Conservation (phyloP, 441 rosid genomes). For the Erodium trifolium region DNA sequence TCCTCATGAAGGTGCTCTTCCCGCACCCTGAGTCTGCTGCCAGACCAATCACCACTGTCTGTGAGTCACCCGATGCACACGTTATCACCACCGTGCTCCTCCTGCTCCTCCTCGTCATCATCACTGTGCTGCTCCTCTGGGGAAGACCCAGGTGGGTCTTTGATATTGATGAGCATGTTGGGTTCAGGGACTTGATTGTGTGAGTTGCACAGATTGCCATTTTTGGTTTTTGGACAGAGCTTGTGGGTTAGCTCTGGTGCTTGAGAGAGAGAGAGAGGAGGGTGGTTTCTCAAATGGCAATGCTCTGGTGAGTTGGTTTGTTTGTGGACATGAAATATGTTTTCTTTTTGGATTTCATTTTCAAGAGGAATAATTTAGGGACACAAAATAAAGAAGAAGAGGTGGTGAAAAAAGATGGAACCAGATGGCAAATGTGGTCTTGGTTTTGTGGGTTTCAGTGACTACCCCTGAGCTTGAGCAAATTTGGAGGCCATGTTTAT, state of each 20-base stretch:
- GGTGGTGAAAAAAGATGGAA: too few species aligned
- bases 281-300: neutral
- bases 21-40: constrained; percentile 99
- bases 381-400: constrained; percentile 14
- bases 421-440: too few species aligned
- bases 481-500: constrained; percentile 23
- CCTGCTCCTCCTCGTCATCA: neutral
- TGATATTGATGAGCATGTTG: constrained; percentile 52
- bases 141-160: constrained; percentile 42
- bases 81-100: constrained; percentile 31
- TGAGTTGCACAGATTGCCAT: constrained; percentile 66
- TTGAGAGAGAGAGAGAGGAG: constrained; percentile 8
- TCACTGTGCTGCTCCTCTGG: constrained; percentile 19
- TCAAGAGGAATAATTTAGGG: constrained; percentile 12
- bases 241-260: neutral
- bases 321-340: constrained; percentile 10
- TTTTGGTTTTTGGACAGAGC: constrained; percentile 13
- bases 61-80: constrained; percentile 41
- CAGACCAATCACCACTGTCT: constrained; percentile 78
- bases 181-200: constrained; percentile 61
- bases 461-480: constrained; percentile 39
- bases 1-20: constrained; percentile 92
- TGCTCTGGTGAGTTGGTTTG: neutral
- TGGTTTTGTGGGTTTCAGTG: constrained; percentile 19
- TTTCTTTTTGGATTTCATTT: constrained; percentile 9